Evolutionary conservation across 371 early-diverging fungal species (phyloP), one percentile per base, ranked within the genome.

Genomic region (Rhizopus stolonifer): DNA sequence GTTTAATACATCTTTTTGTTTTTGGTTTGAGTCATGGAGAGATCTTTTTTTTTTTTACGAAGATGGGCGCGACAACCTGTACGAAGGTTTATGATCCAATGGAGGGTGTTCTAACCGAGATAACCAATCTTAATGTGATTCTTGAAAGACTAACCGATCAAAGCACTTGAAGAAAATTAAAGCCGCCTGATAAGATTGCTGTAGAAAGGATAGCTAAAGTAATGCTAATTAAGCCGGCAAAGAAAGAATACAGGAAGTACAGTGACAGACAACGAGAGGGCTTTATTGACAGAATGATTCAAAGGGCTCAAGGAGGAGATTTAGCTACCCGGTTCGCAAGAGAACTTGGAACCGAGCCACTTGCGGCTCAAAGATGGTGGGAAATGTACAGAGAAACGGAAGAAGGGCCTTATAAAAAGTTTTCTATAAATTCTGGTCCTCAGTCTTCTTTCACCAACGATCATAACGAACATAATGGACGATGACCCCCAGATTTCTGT

Each of bases 401-500:
- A 17, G 17, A 46, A 46, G 17, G 26, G 46, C 46, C 46, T 31
- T 46, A 29, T n/a, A 46, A 46, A 45, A 43, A 22, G 7, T 43
- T 14, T 14, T 2, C 6, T 43, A 19, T 43, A 9, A 43, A 22
- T 43, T 8, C n/a, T 43, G 22, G 43, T 14, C n/a, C 19, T 22
- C n/a, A 43, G 19, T 18, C 1, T 14, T 10, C 47, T 26, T 58
- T 58, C 17, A 46, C 32, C 15, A 17, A 17, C 25, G 49, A 59
- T 14, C 49, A 59, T 29, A 38, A 59, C 29, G 17, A 25, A 13
- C 43, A 31, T 21, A 52, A 39, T 47, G 31, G 52, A 52, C 15
- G 22, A 58, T 3, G 48, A 52, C 25, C 52, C 58, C 18, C 52
- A 52, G 18, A 14, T 58, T 31, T 51, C 9, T 50, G 21, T 50